phyloP scores from a whole-genome alignment of 169 alveolate genomes.

The Ichthyophthirius multifiliis region DNA sequence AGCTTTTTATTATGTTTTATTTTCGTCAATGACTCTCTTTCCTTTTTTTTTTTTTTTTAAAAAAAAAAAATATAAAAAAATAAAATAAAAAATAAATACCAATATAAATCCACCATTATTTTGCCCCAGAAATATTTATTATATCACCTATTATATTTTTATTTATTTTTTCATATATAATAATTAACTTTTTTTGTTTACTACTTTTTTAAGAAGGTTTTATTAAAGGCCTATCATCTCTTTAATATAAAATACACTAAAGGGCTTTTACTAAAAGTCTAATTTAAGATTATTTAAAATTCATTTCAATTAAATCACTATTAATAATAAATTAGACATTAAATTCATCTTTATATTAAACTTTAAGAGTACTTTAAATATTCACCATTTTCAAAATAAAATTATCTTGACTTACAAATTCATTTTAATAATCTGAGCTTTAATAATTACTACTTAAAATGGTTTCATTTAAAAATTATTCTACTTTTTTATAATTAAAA shows the following conservation, averaged over 20 bases:
- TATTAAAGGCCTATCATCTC: constrained; percentile 1
- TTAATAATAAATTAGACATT: background rate
- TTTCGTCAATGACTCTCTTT: no score
- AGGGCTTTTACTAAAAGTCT: background rate
- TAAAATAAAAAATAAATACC: no score
- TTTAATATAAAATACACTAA: background rate
- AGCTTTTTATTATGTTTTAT: no score
- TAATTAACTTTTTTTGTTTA: no score
- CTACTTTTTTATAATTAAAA: background rate
- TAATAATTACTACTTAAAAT: background rate
- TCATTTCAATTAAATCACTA: background rate
- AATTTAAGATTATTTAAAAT: background rate
- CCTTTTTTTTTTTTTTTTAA: no score
- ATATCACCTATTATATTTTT: no score
- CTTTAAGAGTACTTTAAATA: background rate
- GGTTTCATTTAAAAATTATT: background rate
- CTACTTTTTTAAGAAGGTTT: background rate
- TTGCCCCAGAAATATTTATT: no score
- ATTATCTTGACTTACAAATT: background rate
- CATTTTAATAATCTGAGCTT: background rate
- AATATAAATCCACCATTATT: no score
- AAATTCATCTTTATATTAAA: background rate
- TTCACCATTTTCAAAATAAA: background rate
- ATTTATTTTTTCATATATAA: no score
- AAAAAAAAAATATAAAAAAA: no score